Evolutionary conservation across 306 rosid species (phyloP).

Genomic region (Casuarina glauca): DNA sequence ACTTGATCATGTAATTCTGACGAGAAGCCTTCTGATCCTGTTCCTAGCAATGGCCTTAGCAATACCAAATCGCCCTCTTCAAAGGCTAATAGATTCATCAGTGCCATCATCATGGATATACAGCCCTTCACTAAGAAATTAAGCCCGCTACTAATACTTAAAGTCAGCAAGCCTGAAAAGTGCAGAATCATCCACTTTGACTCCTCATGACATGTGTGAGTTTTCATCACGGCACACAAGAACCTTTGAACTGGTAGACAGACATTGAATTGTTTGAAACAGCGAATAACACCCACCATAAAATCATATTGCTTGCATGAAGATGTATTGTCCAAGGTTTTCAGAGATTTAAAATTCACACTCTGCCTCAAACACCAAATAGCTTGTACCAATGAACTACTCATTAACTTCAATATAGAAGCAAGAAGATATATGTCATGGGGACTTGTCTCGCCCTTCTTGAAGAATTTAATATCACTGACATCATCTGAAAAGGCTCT

Average conservation of each 20-base stretch:
- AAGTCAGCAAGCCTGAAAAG: slow-evolving; percentile 73
- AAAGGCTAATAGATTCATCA: slow-evolving; percentile 55
- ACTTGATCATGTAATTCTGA: slow-evolving; percentile 32
- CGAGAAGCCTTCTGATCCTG: slow-evolving; percentile 31
- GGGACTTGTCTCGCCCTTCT: slow-evolving; percentile 37
- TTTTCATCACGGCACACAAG: slow-evolving; percentile 47
- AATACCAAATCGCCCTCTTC: slow-evolving; percentile 68
- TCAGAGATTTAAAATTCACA: slow-evolving; percentile 37
- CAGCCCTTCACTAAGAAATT: slow-evolving; percentile 76
- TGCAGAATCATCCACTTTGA: slow-evolving; percentile 77
- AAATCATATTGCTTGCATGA: slow-evolving; percentile 53
- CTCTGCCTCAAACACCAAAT: slow-evolving; percentile 49
- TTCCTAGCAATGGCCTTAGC: slow-evolving; percentile 39
- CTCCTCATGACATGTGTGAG: slow-evolving; percentile 42
- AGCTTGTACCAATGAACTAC: slow-evolving; percentile 55
- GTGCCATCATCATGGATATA: slow-evolving; percentile 49
- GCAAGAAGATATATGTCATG: slow-evolving; percentile 70
- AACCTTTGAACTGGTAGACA: slow-evolving; percentile 63
- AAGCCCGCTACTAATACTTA: slow-evolving; percentile 54
- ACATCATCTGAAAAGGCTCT: slow-evolving; percentile 43
- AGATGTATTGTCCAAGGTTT: slow-evolving; percentile 43
- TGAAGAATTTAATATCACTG: slow-evolving; percentile 24
- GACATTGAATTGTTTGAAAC: slow-evolving; percentile 48
- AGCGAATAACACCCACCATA: slow-evolving; percentile 40
- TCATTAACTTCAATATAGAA: slow-evolving; percentile 75